These are phyloP conservation scores for Ophiocordyceps camponoti-floridani DNA, from an alignment of 2,329 filamentous ascomycete genomes.

Conservation along the genomic window DNA sequence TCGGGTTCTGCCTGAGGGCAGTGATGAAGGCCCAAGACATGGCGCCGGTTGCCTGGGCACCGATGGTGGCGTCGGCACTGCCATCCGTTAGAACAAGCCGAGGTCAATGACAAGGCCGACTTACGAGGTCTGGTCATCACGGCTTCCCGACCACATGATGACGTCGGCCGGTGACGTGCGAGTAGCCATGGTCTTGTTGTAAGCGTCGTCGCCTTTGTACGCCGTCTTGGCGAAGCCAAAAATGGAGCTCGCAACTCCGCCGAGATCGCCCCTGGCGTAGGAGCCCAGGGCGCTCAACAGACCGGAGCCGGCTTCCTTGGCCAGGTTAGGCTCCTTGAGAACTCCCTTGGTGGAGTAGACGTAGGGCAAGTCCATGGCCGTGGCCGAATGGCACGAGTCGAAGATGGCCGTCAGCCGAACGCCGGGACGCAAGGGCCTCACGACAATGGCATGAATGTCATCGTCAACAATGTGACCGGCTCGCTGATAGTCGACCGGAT, in stretches of 20 bases:
- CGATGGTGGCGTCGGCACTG: conserved; percentile 80
- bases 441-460: conserved; percentile 62
- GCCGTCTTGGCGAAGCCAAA: conserved; percentile 79
- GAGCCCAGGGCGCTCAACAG: conserved; percentile 55
- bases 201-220: conserved; percentile 57
- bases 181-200: conserved; percentile 66
- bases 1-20: conserved; percentile 77
- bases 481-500: conserved; percentile 53
- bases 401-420: conserved; percentile 74
- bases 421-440: conserved; percentile 59
- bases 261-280: conserved; percentile 71
- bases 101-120: conserved; percentile 4
- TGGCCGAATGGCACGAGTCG: conserved; percentile 66
- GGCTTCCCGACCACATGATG: conserved; percentile 94
- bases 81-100: neutral
- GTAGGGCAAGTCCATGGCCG: conserved; percentile 60
- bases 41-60: conserved; percentile 77
- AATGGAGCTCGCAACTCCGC: conserved; percentile 63
- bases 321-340: conserved; percentile 65
- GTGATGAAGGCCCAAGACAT: conserved; percentile 98
- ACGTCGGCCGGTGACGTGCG: conserved; percentile 93
- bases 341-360: conserved; percentile 66
- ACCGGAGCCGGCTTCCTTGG: conserved; percentile 61
- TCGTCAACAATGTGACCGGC: conserved; percentile 64
- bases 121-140: conserved; percentile 79